Evolutionary conservation across 306 rosid genomes (phyloP).

Genomic region (Medicago lupulina): DNA sequence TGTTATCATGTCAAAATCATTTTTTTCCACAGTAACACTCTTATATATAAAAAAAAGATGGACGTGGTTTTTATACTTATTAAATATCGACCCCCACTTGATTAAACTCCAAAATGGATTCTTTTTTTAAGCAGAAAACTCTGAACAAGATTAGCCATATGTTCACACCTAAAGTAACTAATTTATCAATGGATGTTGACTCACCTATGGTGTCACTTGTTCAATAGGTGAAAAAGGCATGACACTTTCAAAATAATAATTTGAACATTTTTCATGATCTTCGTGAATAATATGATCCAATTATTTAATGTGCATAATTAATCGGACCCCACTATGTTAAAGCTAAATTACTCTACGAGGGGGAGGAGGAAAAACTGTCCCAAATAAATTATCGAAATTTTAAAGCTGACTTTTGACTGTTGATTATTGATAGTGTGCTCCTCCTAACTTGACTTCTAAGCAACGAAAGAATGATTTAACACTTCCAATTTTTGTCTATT

Average conservation of each 20-base stretch:
- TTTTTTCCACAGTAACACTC: too few relatives aligned
- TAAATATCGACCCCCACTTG: neutral
- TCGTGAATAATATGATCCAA: neutral
- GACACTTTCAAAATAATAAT: slow-evolving; percentile 14
- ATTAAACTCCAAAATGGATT: neutral
- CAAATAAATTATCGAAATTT: slow-evolving; percentile 11
- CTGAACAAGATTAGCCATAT: neutral
- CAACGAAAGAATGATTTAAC: neutral
- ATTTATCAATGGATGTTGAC: slow-evolving; percentile 6
- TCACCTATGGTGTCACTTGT: slow-evolving; percentile 11
- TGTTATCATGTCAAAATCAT: too few relatives aligned
- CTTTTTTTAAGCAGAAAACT: neutral
- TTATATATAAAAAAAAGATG: too few relatives aligned
- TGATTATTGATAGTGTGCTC: neutral
- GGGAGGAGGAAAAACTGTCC: neutral
- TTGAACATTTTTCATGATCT: slow-evolving; percentile 3
- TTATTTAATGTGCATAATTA: slow-evolving; percentile 13
- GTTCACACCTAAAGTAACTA: neutral
- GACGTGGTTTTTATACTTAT: neutral
- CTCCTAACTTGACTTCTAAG: slow-evolving; percentile 33
- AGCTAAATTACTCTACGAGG: neutral
- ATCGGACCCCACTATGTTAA: slow-evolving; percentile 12
- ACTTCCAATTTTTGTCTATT: neutral
- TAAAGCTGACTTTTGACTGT: neutral
- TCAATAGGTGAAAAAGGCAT: slow-evolving; percentile 2